phyloP scores from a whole-genome alignment of 129 eudicot species.

The Dittrichia graveolens region DNA sequence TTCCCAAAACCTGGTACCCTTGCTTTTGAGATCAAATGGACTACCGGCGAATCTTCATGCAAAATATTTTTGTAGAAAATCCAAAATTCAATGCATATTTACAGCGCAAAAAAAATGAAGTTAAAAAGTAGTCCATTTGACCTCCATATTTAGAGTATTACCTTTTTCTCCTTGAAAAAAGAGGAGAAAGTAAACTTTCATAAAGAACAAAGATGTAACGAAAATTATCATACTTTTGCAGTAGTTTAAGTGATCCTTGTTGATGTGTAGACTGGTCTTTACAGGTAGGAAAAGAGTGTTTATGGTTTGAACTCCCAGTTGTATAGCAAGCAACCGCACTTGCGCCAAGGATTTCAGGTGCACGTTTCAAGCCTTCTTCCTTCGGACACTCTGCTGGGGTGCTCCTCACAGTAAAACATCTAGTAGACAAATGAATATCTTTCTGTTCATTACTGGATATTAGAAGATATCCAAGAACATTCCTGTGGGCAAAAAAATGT shows the following conservation, averaged over 20 bases:
- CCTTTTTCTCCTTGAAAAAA: not conserved
- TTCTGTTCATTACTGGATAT: constrained; percentile 66
- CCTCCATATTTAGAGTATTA: not conserved
- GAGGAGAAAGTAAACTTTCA: not conserved
- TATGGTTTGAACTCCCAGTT: constrained; percentile 37
- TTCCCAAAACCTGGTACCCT: not conserved
- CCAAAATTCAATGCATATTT: not conserved
- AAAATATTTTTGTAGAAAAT: not conserved
- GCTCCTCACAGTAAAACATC: constrained; percentile 52
- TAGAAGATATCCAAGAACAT: constrained; percentile 69
- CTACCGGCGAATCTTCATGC: not conserved
- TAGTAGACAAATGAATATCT: constrained; percentile 54
- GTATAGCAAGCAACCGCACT: constrained; percentile 71
- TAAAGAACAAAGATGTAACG: constrained; percentile 17
- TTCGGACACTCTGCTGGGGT: constrained; percentile 41
- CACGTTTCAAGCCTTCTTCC: constrained; percentile 55
- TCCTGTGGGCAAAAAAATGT: constrained; percentile 53
- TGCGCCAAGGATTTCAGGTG: constrained; percentile 78
- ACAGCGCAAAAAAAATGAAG: not conserved
- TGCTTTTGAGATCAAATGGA: constrained; percentile 10
- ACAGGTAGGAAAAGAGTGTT: constrained; percentile 58
- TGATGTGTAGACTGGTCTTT: constrained; percentile 37
- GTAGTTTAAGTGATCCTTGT: constrained; percentile 39
- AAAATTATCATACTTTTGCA: constrained; percentile 60
- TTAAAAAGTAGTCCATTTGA: constrained; percentile 8